Percentiles rank a stretch among this genome's conserved stretches.
Evolutionary conservation across 2,329 filamentous ascomycete species (phyloP).

Genomic region (Diatrype stigma): DNA sequence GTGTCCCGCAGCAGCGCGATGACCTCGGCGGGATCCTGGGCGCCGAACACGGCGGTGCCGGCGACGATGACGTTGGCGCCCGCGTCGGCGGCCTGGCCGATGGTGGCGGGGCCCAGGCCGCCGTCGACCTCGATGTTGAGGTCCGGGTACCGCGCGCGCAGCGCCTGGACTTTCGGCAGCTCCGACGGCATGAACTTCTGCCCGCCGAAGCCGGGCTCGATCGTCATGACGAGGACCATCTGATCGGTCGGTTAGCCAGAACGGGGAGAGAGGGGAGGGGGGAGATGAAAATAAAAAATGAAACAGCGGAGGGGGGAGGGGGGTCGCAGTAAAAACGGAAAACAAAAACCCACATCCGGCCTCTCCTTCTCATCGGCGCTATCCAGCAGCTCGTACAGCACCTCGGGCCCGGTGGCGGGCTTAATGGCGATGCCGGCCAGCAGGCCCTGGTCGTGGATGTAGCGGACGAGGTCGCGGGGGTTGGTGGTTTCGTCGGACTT

Average conservation of each 20-base stretch:
- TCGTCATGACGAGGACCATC: conserved; percentile 99
- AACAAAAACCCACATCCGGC: conserved; percentile 68
- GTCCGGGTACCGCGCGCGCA: conserved; percentile 81
- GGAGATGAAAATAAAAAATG: neutral
- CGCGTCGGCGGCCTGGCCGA: conserved; percentile 89
- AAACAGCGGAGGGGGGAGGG: neutral
- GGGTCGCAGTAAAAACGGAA: neutral
- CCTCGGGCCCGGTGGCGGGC: conserved; percentile 84
- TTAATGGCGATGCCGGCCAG: conserved; percentile 94
- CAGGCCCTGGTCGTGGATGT: conserved; percentile 85
- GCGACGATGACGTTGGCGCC: conserved; percentile 98
- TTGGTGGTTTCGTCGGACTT: conserved; percentile 56
- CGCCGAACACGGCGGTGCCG: conserved; percentile 92
- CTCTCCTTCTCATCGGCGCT: conserved; percentile 66
- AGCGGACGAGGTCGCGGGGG: conserved; percentile 80
- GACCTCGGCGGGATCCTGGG: conserved; percentile 80
- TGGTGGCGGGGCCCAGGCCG: conserved; percentile 80
- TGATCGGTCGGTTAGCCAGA: conserved; percentile 31
- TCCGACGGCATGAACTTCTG: conserved; percentile 98
- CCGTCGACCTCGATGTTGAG: conserved; percentile 98
- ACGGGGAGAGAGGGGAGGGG: neutral
- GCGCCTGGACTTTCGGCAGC: conserved; percentile 84
- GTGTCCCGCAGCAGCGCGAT: conserved; percentile 76
- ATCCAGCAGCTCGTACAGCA: conserved; percentile 86
- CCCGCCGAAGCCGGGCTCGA: conserved; percentile 93